phyloP scores from a whole-genome alignment of 2,329 filamentous ascomycete species.

The Beauveria bassiana region DNA sequence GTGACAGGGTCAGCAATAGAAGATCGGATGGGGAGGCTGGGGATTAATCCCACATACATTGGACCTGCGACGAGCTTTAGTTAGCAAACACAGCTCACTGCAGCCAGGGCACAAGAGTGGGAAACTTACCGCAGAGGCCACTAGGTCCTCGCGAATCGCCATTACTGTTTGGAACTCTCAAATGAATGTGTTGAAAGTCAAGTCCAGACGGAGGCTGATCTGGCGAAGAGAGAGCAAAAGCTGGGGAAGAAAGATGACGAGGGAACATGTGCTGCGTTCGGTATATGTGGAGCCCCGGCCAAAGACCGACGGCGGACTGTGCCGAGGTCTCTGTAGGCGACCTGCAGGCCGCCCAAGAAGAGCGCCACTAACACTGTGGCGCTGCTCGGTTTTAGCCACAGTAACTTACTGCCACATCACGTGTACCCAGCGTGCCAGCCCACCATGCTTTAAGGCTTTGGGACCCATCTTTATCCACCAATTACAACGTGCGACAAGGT shows the following conservation, averaged over 20 bases:
- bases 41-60: conserved; percentile 30
- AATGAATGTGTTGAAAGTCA: not conserved
- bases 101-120: not conserved
- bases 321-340: conserved; percentile 18
- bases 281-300: conserved; percentile 18
- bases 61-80: conserved; percentile 23
- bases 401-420: conserved; percentile 14
- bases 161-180: conserved; percentile 33
- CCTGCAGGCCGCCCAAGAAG: no score
- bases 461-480: not conserved
- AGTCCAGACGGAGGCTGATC: conserved; percentile 8
- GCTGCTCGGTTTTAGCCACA: no score
- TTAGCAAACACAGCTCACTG: conserved; percentile 6
- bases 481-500: conserved; percentile 10
- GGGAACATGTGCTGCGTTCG: conserved; percentile 24
- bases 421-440: conserved; percentile 12
- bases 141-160: conserved; percentile 90
- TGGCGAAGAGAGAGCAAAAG: not conserved
- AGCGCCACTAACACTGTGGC: no score
- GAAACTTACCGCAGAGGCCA: conserved; percentile 64
- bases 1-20: conserved; percentile 17
- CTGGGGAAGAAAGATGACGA: conserved; percentile 15
- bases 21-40: not conserved
- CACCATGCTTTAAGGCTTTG: not conserved
- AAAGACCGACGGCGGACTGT: conserved; percentile 20